Evolutionary conservation across 2,329 filamentous ascomycete species (phyloP).

Genomic region (Xylariales sp.): DNA sequence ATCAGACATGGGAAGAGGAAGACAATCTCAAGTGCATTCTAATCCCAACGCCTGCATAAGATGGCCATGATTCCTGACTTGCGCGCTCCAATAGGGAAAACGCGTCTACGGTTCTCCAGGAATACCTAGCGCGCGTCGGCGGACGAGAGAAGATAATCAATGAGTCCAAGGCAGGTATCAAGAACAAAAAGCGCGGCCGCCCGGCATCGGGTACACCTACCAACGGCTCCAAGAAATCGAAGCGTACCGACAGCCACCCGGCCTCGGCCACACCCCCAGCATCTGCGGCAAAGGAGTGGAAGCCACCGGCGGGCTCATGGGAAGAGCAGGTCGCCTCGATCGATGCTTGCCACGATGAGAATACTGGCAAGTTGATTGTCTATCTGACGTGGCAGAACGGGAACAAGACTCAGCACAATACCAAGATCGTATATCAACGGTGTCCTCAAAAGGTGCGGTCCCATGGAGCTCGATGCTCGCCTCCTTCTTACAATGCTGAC

Average conservation of each 20-base stretch:
- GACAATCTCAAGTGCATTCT: constrained; percentile 56
- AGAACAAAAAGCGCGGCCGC: constrained; percentile 55
- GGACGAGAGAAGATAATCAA: constrained; percentile 54
- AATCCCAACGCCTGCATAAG: neutral
- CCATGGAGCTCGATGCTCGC: neutral
- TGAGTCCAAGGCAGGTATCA: constrained; percentile 43
- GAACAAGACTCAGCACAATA: constrained; percentile 68
- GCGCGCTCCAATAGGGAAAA: constrained; percentile 39
- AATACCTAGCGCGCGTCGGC: constrained; percentile 60
- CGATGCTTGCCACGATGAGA: constrained; percentile 66
- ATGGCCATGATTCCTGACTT: neutral
- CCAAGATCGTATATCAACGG: constrained; percentile 64
- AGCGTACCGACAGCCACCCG: constrained; percentile 46
- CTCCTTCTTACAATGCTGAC: neutral
- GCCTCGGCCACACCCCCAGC: constrained; percentile 43
- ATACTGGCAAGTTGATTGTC: constrained; percentile 55
- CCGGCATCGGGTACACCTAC: constrained; percentile 34
- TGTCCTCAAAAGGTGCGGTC: constrained; percentile 68
- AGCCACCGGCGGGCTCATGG: constrained; percentile 69
- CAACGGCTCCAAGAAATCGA: constrained; percentile 39
- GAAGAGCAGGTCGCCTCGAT: constrained; percentile 67
- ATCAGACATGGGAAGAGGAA: constrained; percentile 76
- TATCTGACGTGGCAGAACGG: constrained; percentile 72
- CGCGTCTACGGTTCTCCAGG: constrained; percentile 55
- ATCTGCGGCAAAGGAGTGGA: constrained; percentile 45